Conservation (phyloP, 352 stramenopile genomes). For the Globisporangium sylvaticum region DNA sequence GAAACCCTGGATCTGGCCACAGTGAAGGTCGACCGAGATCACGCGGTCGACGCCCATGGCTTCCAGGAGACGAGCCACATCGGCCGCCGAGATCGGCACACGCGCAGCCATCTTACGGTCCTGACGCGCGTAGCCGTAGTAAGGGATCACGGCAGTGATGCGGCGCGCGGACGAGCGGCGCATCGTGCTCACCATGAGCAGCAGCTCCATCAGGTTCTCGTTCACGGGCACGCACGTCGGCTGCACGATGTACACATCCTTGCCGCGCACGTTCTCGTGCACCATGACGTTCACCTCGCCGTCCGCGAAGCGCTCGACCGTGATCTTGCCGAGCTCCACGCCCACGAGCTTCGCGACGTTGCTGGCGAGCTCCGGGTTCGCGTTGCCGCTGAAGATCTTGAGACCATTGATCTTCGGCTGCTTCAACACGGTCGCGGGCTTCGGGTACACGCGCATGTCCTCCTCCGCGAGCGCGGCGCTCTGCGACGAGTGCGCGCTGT, state of each 20-base stretch:
- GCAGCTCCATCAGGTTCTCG: conserved; percentile 99
- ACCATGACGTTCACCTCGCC: conserved; percentile 99
- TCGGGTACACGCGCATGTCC: conserved; percentile 33
- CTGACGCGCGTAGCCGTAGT: conserved; percentile 90
- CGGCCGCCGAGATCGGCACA: conserved; percentile 96
- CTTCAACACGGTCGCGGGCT: conserved; percentile 65
- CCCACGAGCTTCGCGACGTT: conserved; percentile 98
- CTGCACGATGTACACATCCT: conserved; percentile 99
- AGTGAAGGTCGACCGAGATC: conserved; percentile 87
- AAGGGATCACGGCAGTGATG: conserved; percentile 99
- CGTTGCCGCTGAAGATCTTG: conserved; percentile 98
- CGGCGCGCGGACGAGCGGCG: conserved; percentile 95
- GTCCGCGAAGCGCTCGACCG: conserved; percentile 97
- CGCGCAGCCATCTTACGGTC: conserved; percentile 91
- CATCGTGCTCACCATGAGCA: conserved; percentile 98
- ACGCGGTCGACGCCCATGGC: conserved; percentile 88
- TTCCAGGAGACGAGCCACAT: conserved; percentile 83
- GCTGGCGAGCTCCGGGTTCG: conserved; percentile 94
- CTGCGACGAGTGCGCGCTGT: conserved; percentile 20
- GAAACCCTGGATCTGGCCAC: conserved; percentile 94
- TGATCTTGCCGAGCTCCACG: conserved; percentile 97
- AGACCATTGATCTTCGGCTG: conserved; percentile 90
- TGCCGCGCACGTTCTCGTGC: conserved; percentile 99
- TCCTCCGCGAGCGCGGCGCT: conserved; percentile 48
- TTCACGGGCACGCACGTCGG: conserved; percentile 99